Evolutionary conservation across 2,329 filamentous ascomycete genomes (phyloP), one percentile per base, ranked within the genome.

Genomic region (Colletotrichum navitas): DNA sequence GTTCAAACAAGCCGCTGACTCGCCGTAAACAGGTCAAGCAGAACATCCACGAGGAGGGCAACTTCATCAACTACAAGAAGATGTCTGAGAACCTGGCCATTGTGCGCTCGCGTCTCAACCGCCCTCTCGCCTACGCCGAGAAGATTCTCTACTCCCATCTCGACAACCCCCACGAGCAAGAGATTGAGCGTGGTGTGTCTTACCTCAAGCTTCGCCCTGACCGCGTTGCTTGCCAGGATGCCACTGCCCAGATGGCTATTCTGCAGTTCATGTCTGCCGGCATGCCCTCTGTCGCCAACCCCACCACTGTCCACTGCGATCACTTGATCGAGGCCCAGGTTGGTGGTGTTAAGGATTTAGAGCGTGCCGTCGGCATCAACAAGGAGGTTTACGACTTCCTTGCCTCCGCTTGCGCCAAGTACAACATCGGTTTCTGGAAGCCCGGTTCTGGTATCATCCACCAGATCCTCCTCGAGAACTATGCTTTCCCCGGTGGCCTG

Each of bases 61-160:
- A 97, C 89, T 98, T 94, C 89, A 97, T 98, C 89, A 97, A 98
- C 90, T 99, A 99, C 84, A 94, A 94, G 90, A 98, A 98, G 90
- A 98, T 98, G 94, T 94, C 93, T 78, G 95, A 98, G 88, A 98
- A 97, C 89, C 90, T 99, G 73, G 87, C 91, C 79, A 91, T 99
- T 83, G 96, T 99, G 77, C 93, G 96, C 80, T 84, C 87, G 79
- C 92, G 96, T 80, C 90, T 99, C 76, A 97, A 97, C 87, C 92
- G 94, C 78, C 96, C 96, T 77, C 90, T 99, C 79, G 96, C 94
- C 78, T 97, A 92, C 83, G 94, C 94, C 82, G 96, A 99, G 90
- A 99, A 99, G 91, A 95, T 99, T 80, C 90, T 98, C 78, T 99
- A 99, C 89, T 98, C 95, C 74, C 96, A 99, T 85, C 88, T 99